Percentiles rank a stretch among this genome's conserved stretches.
Evolutionary conservation across 805 yeast genomes (phyloP).

Genomic region (Kuraishia borneana): DNA sequence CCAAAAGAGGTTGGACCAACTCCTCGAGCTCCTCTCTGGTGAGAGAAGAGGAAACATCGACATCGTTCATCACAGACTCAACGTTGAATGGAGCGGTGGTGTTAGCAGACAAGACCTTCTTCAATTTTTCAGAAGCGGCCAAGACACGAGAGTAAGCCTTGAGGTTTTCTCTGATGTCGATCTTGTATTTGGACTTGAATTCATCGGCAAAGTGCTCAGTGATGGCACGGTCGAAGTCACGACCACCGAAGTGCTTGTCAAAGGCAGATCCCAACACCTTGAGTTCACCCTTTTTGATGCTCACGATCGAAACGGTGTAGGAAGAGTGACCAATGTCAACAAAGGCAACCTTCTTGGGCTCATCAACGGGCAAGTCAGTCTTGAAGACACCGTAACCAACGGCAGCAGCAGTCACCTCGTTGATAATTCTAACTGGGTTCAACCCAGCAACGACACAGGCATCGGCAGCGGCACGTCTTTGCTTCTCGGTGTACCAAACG

Average conservation of each 20-base stretch:
- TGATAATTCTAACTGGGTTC: slow-evolving; percentile 96
- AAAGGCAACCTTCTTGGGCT: slow-evolving; percentile 81
- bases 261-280: slow-evolving; percentile 85
- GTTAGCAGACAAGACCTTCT: slow-evolving; percentile 96
- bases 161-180: slow-evolving; percentile 82
- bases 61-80: slow-evolving; percentile 95
- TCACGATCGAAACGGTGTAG: slow-evolving; percentile 79
- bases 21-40: slow-evolving; percentile 90
- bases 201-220: slow-evolving; percentile 92
- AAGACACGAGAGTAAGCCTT: slow-evolving; percentile 93
- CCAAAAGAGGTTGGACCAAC: slow-evolving; percentile 71
- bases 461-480: slow-evolving; percentile 92
- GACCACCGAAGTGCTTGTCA: slow-evolving; percentile 97
- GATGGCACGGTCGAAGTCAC: slow-evolving; percentile 89
- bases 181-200: slow-evolving; percentile 85
- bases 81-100: slow-evolving; percentile 86
- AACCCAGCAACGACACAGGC: slow-evolving; percentile 94
- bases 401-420: slow-evolving; percentile 97
- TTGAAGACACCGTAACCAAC: slow-evolving; percentile 99
- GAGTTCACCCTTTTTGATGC: slow-evolving; percentile 93
- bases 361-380: slow-evolving; percentile 91
- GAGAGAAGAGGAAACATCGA: slow-evolving; percentile 85
- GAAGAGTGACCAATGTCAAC: slow-evolving; percentile 97
- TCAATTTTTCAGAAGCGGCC: slow-evolving; percentile 83
- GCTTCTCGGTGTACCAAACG: slow-evolving; percentile 92